These are phyloP conservation scores for Davidsoniella virescens DNA, from an alignment of 2,329 filamentous ascomycete species.

Conservation along the genomic window DNA sequence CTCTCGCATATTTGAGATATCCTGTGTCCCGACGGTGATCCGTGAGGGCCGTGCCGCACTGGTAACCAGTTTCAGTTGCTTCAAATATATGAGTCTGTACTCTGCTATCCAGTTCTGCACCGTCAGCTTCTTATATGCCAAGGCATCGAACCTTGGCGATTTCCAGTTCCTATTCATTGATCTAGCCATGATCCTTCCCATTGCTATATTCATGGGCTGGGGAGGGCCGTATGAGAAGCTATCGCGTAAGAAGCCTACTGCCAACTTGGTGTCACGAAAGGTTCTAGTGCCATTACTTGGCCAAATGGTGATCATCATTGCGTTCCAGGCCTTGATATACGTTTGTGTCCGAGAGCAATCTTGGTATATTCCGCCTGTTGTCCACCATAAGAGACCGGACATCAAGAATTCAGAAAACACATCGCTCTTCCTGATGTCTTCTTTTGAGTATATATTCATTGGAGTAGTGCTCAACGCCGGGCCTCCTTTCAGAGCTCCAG, in stretches of 20 bases:
- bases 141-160: slow-evolving; percentile 84
- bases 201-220: slow-evolving; percentile 99
- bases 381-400: slow-evolving; percentile 66
- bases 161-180: slow-evolving; percentile 98
- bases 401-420: slow-evolving; percentile 90
- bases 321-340: slow-evolving; percentile 61
- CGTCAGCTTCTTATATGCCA: slow-evolving; percentile 90
- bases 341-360: slow-evolving; percentile 58
- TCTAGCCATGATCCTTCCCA: slow-evolving; percentile 76
- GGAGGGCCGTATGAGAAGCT: slow-evolving; percentile 66
- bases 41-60: slow-evolving; percentile 85
- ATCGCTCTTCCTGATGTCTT: slow-evolving; percentile 72
- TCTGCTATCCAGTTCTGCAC: slow-evolving; percentile 98
- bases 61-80: slow-evolving; percentile 98
- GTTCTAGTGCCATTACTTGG: slow-evolving; percentile 78
- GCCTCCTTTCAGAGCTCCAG: slow-evolving; percentile 69
- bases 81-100: slow-evolving; percentile 99
- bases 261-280: slow-evolving; percentile 81
- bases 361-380: slow-evolving; percentile 66
- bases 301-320: slow-evolving; percentile 67
- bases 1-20: slow-evolving; percentile 87
- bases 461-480: slow-evolving; percentile 86
- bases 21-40: slow-evolving; percentile 85
- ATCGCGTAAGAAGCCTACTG: slow-evolving; percentile 73
- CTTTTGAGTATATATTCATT: slow-evolving; percentile 87